These are phyloP conservation scores for Aspergillus tanneri DNA, from an alignment of 2,329 filamentous ascomycete species.

Conservation along the genomic window DNA sequence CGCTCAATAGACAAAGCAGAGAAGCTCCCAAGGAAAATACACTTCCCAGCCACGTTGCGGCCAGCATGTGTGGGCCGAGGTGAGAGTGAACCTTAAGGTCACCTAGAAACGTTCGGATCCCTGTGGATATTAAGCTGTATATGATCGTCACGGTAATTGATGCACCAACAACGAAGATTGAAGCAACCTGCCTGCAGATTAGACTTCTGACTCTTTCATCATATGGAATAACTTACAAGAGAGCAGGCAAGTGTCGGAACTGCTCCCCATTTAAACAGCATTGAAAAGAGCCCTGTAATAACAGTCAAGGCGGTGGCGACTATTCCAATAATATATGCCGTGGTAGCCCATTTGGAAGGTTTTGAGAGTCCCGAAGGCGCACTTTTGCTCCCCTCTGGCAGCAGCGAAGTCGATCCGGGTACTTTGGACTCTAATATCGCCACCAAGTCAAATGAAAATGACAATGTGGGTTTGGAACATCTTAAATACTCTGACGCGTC, in stretches of 20 bases:
- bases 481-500: not conserved
- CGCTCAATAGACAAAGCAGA: too few species aligned
- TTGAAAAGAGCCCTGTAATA: too few species aligned
- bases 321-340: too few species aligned
- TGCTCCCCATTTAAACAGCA: too few species aligned
- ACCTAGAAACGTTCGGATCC: constrained; percentile 5
- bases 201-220: constrained; percentile 4
- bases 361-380: too few species aligned
- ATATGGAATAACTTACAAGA: constrained; percentile 8
- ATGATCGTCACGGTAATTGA: constrained; percentile 10
- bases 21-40: constrained; percentile 5
- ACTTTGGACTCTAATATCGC: too few species aligned
- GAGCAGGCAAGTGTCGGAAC: too few species aligned
- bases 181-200: constrained; percentile 4
- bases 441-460: constrained; percentile 4
- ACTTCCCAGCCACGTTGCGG: constrained; percentile 9
- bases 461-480: not conserved
- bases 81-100: constrained; percentile 6
- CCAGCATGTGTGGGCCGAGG: constrained; percentile 9
- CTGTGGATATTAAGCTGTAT: constrained; percentile 5
- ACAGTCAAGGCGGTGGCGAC: too few species aligned
- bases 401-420: too few species aligned
- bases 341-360: too few species aligned
- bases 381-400: too few species aligned
- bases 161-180: constrained; percentile 7